Conservation (phyloP, 2,329 filamentous ascomycete species). For the Colletotrichum sublineola region DNA sequence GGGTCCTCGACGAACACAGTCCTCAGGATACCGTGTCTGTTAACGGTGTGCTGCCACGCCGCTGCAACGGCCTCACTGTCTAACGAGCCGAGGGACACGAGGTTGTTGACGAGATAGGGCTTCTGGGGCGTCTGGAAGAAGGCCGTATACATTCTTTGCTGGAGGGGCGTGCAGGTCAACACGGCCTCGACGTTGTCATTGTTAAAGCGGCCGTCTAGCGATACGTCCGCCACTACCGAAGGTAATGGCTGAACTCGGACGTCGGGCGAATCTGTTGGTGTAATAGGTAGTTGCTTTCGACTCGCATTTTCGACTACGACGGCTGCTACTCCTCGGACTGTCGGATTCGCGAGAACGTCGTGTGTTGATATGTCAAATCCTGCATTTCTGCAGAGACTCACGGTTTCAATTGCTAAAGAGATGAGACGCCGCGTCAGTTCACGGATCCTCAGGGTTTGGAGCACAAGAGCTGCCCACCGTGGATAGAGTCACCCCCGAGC, state of each 20-base stretch:
- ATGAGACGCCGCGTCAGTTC: background rate
- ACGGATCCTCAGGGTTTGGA: too few relatives aligned
- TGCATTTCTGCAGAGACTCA: slow-evolving; percentile 66
- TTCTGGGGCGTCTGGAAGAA: slow-evolving; percentile 11
- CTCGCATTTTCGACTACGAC: background rate
- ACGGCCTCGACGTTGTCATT: slow-evolving; percentile 46
- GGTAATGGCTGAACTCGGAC: too few relatives aligned
- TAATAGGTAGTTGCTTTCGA: background rate
- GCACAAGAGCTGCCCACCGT: background rate
- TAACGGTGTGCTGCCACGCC: slow-evolving; percentile 68
- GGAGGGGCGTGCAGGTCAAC: slow-evolving; percentile 64
- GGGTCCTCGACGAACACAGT: slow-evolving; percentile 69
- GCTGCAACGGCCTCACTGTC: slow-evolving; percentile 57
- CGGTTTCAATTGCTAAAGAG: slow-evolving; percentile 56
- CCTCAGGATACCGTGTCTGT: slow-evolving; percentile 72
- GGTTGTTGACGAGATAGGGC: slow-evolving; percentile 57
- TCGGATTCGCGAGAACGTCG: slow-evolving; percentile 30
- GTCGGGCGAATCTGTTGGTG: background rate
- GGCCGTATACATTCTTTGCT: slow-evolving; percentile 66
- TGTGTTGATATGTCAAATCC: slow-evolving; percentile 60
- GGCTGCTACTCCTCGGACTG: background rate
- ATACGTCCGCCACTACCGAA: too few relatives aligned
- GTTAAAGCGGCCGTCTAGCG: too few relatives aligned
- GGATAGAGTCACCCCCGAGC: slow-evolving; percentile 64
- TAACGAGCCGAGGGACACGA: slow-evolving; percentile 47